Conservation (phyloP, 495 filamentous ascomycete genomes). For the Hypoxylon fragiforme region DNA sequence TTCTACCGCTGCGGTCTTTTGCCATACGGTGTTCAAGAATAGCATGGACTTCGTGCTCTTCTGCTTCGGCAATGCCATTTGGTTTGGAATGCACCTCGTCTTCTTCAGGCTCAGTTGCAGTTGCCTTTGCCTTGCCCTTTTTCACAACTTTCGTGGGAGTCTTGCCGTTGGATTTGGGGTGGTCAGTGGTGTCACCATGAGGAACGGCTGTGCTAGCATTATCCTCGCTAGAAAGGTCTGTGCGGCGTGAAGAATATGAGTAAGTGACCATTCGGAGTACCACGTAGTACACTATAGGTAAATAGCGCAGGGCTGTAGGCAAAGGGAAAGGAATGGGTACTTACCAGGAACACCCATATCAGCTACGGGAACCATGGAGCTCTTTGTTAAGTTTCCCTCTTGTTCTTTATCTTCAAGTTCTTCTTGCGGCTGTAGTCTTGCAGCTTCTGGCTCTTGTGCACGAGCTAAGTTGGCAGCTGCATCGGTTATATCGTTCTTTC, state of each 20-base stretch:
- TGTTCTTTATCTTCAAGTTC: neutral
- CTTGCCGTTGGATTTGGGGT: slow-evolving; percentile 1
- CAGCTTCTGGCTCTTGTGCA: slow-evolving; percentile 15
- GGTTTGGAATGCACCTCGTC: neutral
- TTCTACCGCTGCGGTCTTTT: slow-evolving; percentile 20
- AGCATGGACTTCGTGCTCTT: slow-evolving; percentile 28
- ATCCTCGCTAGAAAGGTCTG: slow-evolving; percentile 13
- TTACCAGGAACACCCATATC: slow-evolving; percentile 33
- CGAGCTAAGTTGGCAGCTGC: slow-evolving; percentile 12
- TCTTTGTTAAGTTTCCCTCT: slow-evolving; percentile 6
- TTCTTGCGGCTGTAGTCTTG: slow-evolving; percentile 8
- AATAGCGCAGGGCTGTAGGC: neutral
- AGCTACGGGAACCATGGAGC: slow-evolving; percentile 22
- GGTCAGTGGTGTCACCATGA: neutral
- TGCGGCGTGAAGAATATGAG: neutral
- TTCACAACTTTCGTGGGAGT: neutral
- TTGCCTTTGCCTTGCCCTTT: slow-evolving; percentile 19
- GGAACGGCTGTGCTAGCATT: slow-evolving; percentile 1
- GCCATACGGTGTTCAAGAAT: slow-evolving; percentile 33
- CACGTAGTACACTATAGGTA: too few relatives aligned
- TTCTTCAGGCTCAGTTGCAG: neutral
- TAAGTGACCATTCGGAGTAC: neutral
- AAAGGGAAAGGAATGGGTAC: too few relatives aligned
- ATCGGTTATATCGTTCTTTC: slow-evolving; percentile 10
- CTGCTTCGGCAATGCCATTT: slow-evolving; percentile 17